Evolutionary conservation across 495 filamentous ascomycete genomes (phyloP).

Genomic region (Hypoxylon rickii): DNA sequence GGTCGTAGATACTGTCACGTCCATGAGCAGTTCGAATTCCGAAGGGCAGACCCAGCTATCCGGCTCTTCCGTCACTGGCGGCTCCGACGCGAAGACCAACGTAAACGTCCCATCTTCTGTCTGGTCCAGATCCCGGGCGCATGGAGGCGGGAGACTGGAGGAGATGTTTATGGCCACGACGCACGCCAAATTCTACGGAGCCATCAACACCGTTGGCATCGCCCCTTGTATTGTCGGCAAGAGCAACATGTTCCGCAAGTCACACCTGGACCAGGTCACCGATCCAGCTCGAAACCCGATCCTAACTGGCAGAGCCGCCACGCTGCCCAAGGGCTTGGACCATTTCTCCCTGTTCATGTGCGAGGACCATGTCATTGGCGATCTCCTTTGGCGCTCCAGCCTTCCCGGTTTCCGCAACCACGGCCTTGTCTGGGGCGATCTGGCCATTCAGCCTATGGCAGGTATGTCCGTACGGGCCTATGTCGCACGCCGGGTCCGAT

Average conservation of each 20-base stretch:
- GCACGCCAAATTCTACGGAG: conserved; percentile 97
- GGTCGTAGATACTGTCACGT: conserved; percentile 70
- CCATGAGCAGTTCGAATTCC: conserved; percentile 36
- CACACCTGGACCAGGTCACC: conserved; percentile 85
- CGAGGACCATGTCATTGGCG: conserved; percentile 95
- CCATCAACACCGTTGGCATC: conserved; percentile 90
- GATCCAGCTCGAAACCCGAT: conserved; percentile 51
- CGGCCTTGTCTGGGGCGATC: conserved; percentile 78
- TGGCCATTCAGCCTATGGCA: conserved; percentile 87
- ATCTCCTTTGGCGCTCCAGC: conserved; percentile 76
- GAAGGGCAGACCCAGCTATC: conserved; percentile 53
- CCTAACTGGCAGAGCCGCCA: conserved; percentile 48
- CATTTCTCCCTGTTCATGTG: conserved; percentile 96
- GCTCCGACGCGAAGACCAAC: conserved; percentile 22
- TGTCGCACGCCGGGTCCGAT: conserved; percentile 81
- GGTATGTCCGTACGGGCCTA: conserved; percentile 80
- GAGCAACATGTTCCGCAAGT: conserved; percentile 96
- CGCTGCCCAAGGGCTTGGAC: conserved; percentile 72
- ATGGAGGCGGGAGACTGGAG: conserved; percentile 82
- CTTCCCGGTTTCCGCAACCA: conserved; percentile 74
- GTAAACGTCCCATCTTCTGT: conserved; percentile 34
- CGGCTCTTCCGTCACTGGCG: conserved; percentile 34
- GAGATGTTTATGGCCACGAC: conserved; percentile 92
- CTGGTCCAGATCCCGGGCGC: conserved; percentile 36
- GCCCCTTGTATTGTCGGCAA: conserved; percentile 97